phyloP scores from a whole-genome alignment of 2,329 filamentous ascomycete genomes.

The Neurospora sp. region DNA sequence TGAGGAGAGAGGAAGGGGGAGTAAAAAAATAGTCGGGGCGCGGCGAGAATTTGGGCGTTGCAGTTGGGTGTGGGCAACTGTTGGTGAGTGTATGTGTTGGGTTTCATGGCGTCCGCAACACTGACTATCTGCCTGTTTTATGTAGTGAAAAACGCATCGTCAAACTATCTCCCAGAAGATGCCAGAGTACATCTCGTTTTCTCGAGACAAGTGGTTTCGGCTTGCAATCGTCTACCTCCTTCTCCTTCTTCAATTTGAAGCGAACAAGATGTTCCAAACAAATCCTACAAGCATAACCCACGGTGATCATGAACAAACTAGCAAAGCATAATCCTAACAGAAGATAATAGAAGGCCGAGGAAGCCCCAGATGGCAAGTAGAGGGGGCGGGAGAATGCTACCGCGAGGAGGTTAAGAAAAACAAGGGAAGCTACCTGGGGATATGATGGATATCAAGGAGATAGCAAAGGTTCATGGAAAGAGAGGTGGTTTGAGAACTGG shows the following conservation, averaged over 20 bases:
- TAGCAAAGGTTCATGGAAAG: too few relatives aligned
- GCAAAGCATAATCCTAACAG: too few relatives aligned
- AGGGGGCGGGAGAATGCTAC: too few relatives aligned
- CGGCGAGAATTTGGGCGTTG: neutral
- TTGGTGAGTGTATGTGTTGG: neutral
- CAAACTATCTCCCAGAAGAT: neutral
- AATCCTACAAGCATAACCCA: too few relatives aligned
- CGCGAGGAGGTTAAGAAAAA: too few relatives aligned
- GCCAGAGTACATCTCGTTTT: neutral
- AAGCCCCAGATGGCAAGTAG: too few relatives aligned
- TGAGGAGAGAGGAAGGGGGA: neutral
- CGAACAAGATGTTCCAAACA: neutral
- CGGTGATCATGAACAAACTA: too few relatives aligned
- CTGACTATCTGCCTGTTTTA: neutral
- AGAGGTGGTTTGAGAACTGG: too few relatives aligned
- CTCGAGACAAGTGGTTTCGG: neutral
- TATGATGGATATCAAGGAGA: too few relatives aligned
- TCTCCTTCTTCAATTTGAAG: neutral
- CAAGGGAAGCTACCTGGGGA: too few relatives aligned
- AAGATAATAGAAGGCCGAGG: too few relatives aligned
- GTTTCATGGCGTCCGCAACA: neutral
- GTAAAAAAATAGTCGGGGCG: neutral
- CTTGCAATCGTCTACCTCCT: neutral
- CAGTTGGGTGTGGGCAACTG: neutral
- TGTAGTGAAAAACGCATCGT: neutral